Percentiles rank a stretch among this genome's conserved stretches.
Evolutionary conservation across 352 stramenopile genomes (phyloP).

Genomic region (Globisporangium lucens): DNA sequence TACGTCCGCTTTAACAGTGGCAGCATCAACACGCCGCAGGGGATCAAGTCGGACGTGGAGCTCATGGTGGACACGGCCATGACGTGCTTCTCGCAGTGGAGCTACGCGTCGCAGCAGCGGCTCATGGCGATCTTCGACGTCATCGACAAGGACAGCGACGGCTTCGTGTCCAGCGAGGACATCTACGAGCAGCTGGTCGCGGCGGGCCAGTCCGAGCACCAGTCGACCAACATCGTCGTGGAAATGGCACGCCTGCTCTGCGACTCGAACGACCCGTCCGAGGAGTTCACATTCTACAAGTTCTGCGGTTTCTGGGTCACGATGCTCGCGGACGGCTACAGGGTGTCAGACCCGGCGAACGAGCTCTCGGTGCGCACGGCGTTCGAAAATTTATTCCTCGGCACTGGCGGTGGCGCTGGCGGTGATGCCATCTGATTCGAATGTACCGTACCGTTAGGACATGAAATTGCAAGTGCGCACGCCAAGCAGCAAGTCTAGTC

Average conservation of each 20-base stretch:
- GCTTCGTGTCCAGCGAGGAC: conserved; percentile 44
- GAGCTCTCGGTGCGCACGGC: conserved; percentile 31
- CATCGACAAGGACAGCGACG: conserved; percentile 47
- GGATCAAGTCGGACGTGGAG: conserved; percentile 58
- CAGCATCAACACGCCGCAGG: conserved; percentile 26
- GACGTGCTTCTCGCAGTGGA: conserved; percentile 44
- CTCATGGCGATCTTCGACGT: conserved; percentile 38
- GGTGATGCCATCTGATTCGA: not conserved
- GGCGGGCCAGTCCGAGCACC: conserved; percentile 28
- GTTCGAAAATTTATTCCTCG: conserved; percentile 42
- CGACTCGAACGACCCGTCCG: conserved; percentile 38
- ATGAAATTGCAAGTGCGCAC: not conserved
- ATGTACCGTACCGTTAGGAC: not conserved
- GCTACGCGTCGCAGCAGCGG: conserved; percentile 24
- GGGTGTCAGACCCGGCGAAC: conserved; percentile 41
- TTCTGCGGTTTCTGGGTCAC: conserved; percentile 56
- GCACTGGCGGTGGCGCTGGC: not conserved
- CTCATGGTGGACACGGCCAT: conserved; percentile 46
- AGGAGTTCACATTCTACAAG: conserved; percentile 51
- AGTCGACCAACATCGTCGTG: conserved; percentile 29
- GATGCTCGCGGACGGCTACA: conserved; percentile 38
- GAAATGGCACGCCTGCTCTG: conserved; percentile 46
- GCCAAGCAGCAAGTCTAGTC: not conserved
- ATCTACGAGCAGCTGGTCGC: conserved; percentile 39
- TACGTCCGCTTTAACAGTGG: conserved; percentile 29